A percentile compares a stretch with the other conserved stretches of the same genome.
Evolutionary conservation across 768 basidiomycete genomes (phyloP).

Genomic region (Tephrocybe sp.): DNA sequence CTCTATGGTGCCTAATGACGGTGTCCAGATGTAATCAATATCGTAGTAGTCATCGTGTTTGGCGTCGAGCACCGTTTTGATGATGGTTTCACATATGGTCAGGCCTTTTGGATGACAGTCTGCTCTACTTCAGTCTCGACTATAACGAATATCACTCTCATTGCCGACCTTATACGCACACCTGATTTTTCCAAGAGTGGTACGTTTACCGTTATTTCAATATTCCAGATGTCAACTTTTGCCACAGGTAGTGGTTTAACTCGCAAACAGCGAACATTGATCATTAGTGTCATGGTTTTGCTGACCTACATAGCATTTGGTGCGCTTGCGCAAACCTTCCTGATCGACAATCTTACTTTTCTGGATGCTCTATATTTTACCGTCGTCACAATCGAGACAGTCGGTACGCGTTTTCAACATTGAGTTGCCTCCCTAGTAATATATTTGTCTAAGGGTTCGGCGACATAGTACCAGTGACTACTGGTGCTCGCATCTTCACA

Average conservation of each 20-base stretch:
- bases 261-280: constrained; percentile 73
- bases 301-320: constrained; percentile 75
- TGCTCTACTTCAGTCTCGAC: constrained; percentile 69
- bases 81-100: constrained; percentile 68
- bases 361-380: constrained; percentile 79
- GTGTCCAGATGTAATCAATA: constrained; percentile 65
- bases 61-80: constrained; percentile 57
- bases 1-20: constrained; percentile 3
- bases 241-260: constrained; percentile 75
- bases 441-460: constrained; percentile 52
- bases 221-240: neutral
- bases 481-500: constrained; percentile 55
- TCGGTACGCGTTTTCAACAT: constrained; percentile 33
- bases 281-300: constrained; percentile 73
- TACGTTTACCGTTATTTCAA: constrained; percentile 23
- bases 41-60: constrained; percentile 55
- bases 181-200: constrained; percentile 65
- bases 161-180: constrained; percentile 57
- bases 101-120: constrained; percentile 75
- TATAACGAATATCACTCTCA: constrained; percentile 64
- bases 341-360: constrained; percentile 57
- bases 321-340: constrained; percentile 52
- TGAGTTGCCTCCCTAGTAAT: constrained; percentile 13
- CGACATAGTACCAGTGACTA: constrained; percentile 58
- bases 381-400: constrained; percentile 68